phyloP scores from a whole-genome alignment of 2,329 filamentous ascomycete species.

The Botryotinia convoluta region DNA sequence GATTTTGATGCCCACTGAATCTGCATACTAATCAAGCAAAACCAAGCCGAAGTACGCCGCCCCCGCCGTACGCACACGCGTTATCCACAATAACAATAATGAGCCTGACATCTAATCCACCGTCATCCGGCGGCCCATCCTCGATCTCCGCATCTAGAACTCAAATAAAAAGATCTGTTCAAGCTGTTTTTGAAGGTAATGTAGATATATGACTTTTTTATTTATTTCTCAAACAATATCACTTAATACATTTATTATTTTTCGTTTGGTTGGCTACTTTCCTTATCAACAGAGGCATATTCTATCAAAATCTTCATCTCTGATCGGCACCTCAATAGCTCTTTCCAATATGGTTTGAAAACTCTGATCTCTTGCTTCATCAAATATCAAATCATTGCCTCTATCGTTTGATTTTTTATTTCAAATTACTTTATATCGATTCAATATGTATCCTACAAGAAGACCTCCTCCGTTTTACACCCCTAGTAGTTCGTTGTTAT shows the following conservation, averaged over 20 bases:
- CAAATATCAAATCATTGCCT: constrained; percentile 26
- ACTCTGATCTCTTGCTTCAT: constrained; percentile 17
- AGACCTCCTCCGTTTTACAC: constrained; percentile 31
- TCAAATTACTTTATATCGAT: constrained; percentile 19
- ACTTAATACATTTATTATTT: constrained; percentile 19
- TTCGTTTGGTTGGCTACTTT: background rate
- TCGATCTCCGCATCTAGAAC: constrained; percentile 40
- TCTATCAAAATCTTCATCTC: background rate
- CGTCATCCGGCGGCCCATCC: constrained; percentile 36
- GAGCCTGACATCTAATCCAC: constrained; percentile 38
- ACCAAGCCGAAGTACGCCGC: constrained; percentile 4
- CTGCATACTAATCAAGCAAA: constrained; percentile 8
- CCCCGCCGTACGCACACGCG: constrained; percentile 16
- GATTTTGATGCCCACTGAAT: background rate
- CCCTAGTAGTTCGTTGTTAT: constrained; percentile 35
- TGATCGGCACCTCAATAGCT: constrained; percentile 2
- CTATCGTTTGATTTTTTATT: constrained; percentile 6
- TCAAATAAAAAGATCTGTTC: constrained; percentile 58
- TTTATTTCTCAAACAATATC: constrained; percentile 14
- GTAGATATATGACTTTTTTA: background rate
- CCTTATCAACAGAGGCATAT: background rate
- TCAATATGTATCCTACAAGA: constrained; percentile 35
- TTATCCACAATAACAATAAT: constrained; percentile 24
- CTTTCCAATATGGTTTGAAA: constrained; percentile 8
- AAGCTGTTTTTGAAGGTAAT: constrained; percentile 60